Conservation (phyloP, 306 rosid species). For the Medicago truncatula region DNA sequence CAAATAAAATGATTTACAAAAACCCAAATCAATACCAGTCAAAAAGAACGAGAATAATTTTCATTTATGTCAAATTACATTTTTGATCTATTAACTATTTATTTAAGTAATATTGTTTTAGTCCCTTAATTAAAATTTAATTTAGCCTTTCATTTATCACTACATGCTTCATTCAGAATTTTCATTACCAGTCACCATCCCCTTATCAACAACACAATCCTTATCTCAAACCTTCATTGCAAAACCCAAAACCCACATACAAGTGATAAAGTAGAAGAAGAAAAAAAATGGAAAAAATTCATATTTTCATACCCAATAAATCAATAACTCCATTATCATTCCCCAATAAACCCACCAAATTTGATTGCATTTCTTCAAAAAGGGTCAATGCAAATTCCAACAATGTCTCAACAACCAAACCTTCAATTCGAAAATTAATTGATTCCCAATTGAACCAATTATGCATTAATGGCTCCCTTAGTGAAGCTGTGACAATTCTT, state of each 20-base stretch:
- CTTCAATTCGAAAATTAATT: conserved; percentile 35
- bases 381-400: conserved; percentile 43
- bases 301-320: conserved; percentile 54
- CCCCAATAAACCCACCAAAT: conserved; percentile 44
- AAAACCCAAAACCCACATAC: neutral
- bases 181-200: neutral
- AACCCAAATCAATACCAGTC: no score
- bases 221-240: neutral
- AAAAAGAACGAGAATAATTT: no score
- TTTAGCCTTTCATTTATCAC: no score
- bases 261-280: no score
- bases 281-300: conserved; percentile 55
- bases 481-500: conserved; percentile 65
- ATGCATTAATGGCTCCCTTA: conserved; percentile 60
- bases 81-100: no score
- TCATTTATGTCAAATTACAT: no score
- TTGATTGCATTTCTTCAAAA: conserved; percentile 49
- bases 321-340: conserved; percentile 46
- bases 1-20: no score
- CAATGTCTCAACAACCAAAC: conserved; percentile 44
- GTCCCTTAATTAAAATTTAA: no score
- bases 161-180: neutral
- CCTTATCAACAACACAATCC: conserved; percentile 14
- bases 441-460: conserved; percentile 61
- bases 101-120: no score